phyloP scores from a whole-genome alignment of 495 filamentous ascomycete genomes.

The Xylaria telfairii region DNA sequence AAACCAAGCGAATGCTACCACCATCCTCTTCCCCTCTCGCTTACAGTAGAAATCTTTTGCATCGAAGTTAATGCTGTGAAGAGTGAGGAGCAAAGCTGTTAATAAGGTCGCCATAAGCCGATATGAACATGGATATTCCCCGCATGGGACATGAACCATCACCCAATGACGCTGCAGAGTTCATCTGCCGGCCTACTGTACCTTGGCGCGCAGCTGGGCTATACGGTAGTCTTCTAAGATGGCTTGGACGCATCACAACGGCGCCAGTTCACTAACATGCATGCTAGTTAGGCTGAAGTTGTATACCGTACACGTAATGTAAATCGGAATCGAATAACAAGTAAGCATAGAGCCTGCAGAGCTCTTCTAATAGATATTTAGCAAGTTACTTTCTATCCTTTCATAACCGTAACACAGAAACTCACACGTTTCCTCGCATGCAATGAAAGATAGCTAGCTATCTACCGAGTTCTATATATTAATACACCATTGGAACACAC shows the following conservation, averaged over 20 bases:
- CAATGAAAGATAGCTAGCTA: neutral
- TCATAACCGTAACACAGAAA: neutral
- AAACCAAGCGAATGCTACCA: neutral
- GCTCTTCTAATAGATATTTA: neutral
- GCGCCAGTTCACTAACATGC: too few species aligned
- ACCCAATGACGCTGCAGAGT: neutral
- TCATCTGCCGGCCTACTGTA: neutral
- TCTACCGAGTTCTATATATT: conserved; percentile 22
- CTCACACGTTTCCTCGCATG: neutral
- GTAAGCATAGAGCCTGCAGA: neutral
- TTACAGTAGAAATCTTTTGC: neutral
- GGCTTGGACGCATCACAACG: neutral
- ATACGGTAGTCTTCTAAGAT: neutral
- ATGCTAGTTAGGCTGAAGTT: too few species aligned
- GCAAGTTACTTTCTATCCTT: neutral
- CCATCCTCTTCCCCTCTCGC: neutral
- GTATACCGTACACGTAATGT: neutral
- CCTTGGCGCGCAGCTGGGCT: neutral
- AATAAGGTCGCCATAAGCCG: neutral
- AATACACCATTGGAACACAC: conserved; percentile 19
- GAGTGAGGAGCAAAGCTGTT: neutral
- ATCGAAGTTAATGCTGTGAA: neutral
- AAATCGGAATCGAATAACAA: neutral
- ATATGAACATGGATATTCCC: neutral
- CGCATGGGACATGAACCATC: neutral